Evolutionary conservation across 495 filamentous ascomycete species (phyloP), one percentile per base, ranked within the genome.

Genomic region (Hypoxylon intermedium): DNA sequence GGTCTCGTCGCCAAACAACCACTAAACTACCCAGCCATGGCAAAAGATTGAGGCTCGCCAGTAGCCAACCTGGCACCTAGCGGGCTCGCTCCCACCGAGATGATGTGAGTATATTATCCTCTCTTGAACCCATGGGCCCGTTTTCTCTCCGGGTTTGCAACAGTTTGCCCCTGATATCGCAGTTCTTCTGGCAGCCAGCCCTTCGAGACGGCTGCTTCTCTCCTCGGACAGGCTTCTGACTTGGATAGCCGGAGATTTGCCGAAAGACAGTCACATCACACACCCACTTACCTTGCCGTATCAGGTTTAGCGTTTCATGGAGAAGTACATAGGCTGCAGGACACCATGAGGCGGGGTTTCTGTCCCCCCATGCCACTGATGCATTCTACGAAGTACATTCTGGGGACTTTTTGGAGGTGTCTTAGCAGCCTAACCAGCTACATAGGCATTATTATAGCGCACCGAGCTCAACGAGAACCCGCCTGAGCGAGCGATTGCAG

Each of bases 161-260:
- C 26, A 47, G 40, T 50, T 21, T n/a, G 12, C 33, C 44, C 47
- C 33, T 60, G 44, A 60, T 55, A 59, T 42, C 38, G 41, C 36
- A 20, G 21, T 9, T 30, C 48, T 20, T 43, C 13, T 5, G 38
- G 18, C 37, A 16, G 9, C 45, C 42, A 23, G 50, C n/a, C n/a
- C n/a, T n/a, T 59, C 50, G 23, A 60, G 31, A 52, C 51, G 28
- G 9, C 20, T 42, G 30, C 47, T 55, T 53, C 54, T 53, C 54
- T 53, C 50, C 50, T 57, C 54, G 40, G 15, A 31, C 44, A 65
- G 34, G 50, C 50, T 55, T 38, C 61, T 51, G 49, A 55, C 21
- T 18, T 13, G 5, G 3, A 59, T 30, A 42, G 23, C 61, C 62
- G 62, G 41, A 52, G 51, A 43, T 65, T 43, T 53, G 16, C 62